phyloP scores from a whole-genome alignment of 805 yeast genomes.

The Spathaspora hagerdaliae region DNA sequence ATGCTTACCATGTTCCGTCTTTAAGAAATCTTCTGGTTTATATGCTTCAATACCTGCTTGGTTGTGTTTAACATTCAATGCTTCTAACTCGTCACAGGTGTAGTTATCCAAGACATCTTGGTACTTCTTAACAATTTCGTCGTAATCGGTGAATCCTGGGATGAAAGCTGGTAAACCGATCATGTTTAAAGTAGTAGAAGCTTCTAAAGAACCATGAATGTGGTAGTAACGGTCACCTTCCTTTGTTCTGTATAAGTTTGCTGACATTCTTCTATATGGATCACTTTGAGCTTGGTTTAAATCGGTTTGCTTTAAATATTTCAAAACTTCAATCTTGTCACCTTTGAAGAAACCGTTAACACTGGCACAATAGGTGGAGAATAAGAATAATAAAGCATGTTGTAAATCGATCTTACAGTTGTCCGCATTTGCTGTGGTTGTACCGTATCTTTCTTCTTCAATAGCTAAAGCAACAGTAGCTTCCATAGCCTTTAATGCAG shows the following conservation, averaged over 20 bases:
- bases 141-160: conserved; percentile 19
- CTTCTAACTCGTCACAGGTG: conserved; percentile 22
- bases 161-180: conserved; percentile 24
- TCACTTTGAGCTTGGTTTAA: conserved; percentile 9
- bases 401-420: conserved; percentile 13
- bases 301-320: conserved; percentile 7
- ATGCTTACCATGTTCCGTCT: conserved; percentile 24
- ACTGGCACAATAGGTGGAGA: conserved; percentile 28
- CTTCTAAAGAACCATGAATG: conserved; percentile 30
- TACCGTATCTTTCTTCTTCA: conserved; percentile 13
- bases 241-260: conserved; percentile 29
- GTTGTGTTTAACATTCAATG: conserved; percentile 18
- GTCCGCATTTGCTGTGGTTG: conserved; percentile 1
- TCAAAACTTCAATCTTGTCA: conserved; percentile 13
- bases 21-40: conserved; percentile 21
- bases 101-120: conserved; percentile 19
- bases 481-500: conserved; percentile 22
- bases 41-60: conserved; percentile 31
- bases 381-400: conserved; percentile 24
- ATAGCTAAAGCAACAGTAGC: conserved; percentile 15
- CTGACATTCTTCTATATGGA: conserved; percentile 26
- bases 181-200: conserved; percentile 26
- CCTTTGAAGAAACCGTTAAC: conserved; percentile 24
- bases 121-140: conserved; percentile 16
- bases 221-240: conserved; percentile 21